Evolutionary conservation across 805 yeast species (phyloP), one percentile per base, ranked within the genome.

Genomic region (Jamesozyma lodderae): DNA sequence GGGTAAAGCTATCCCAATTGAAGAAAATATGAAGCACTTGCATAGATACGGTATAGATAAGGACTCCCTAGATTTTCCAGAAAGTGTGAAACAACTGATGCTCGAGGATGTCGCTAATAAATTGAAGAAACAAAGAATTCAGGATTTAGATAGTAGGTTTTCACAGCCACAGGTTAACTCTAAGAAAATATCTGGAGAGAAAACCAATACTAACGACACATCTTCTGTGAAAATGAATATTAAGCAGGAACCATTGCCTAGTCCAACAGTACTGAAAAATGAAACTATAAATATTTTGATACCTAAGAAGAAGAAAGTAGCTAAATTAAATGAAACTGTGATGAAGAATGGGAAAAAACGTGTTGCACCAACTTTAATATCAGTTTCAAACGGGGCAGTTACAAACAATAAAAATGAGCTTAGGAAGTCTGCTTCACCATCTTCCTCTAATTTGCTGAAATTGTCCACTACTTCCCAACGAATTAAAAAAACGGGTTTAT

Each of bases 31-130:
- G 41, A 69, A 73, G 30, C 81, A 84, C 41, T 68, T 90, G 40
- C 78, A 81, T 47, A 70, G 86, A 47, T 90, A 82, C 55, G 97
- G 98, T 44, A 87, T 83, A 2, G 94, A 84, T 44, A 72, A 87
- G 40, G 96, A 88, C 46, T 73, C 83, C 7, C 68, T 81, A 64
- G 79, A 80, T 16, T 82, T 86, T 49, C 95, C 96, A 0, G 97
- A 90, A 53, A 80, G 92, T 58, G 72, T 80, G 1, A 81, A 76
- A 37, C 96, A 88, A 59, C 66, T 90, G 40, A 56, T 64, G 4
- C 62, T 90, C 17, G 96, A 87, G 48, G 85, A 79, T 27, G 67
- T 68, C 43, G 77, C 84, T 1, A 64, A 60, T 7, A 60, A 57
- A 24, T 52, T 55, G 30, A 62, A 61, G 31, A 54, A 57, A 24